Conservation (phyloP, 495 filamentous ascomycete genomes). For the Neurospora africana region DNA sequence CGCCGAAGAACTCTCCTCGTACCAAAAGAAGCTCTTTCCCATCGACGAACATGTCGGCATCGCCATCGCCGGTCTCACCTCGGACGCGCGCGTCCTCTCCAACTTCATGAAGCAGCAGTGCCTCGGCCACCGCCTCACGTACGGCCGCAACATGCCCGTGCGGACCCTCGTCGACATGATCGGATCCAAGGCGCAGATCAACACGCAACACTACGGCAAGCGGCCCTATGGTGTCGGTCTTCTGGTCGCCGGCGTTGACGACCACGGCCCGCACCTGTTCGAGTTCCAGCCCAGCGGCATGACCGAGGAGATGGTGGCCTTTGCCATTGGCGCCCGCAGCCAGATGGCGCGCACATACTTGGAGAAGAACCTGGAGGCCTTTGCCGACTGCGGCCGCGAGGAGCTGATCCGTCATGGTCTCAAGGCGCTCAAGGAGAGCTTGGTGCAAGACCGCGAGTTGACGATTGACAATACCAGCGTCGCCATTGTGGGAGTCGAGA, state of each 20-base stretch:
- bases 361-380: slow-evolving; percentile 79
- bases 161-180: slow-evolving; percentile 81
- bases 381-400: slow-evolving; percentile 60
- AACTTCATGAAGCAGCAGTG: slow-evolving; percentile 99
- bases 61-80: slow-evolving; percentile 92
- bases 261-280: slow-evolving; percentile 86
- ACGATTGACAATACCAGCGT: slow-evolving; percentile 93
- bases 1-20: slow-evolving; percentile 97
- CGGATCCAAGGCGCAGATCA: slow-evolving; percentile 90
- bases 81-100: slow-evolving; percentile 96
- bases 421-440: slow-evolving; percentile 83
- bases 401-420: slow-evolving; percentile 86
- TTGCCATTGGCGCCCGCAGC: slow-evolving; percentile 86
- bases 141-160: slow-evolving; percentile 83
- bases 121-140: slow-evolving; percentile 87
- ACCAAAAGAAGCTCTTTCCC: slow-evolving; percentile 98
- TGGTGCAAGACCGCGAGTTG: slow-evolving; percentile 94
- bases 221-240: slow-evolving; percentile 94
- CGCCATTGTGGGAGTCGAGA: slow-evolving; percentile 59
- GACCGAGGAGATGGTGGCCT: slow-evolving; percentile 93
- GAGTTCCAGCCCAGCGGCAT: slow-evolving; percentile 96
- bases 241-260: slow-evolving; percentile 87
- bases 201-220: slow-evolving; percentile 96
- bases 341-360: slow-evolving; percentile 97
- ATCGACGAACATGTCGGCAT: slow-evolving; percentile 94